Evolutionary conservation across 2,329 filamentous ascomycete species (phyloP).

Genomic region (Colletotrichum liriopes): DNA sequence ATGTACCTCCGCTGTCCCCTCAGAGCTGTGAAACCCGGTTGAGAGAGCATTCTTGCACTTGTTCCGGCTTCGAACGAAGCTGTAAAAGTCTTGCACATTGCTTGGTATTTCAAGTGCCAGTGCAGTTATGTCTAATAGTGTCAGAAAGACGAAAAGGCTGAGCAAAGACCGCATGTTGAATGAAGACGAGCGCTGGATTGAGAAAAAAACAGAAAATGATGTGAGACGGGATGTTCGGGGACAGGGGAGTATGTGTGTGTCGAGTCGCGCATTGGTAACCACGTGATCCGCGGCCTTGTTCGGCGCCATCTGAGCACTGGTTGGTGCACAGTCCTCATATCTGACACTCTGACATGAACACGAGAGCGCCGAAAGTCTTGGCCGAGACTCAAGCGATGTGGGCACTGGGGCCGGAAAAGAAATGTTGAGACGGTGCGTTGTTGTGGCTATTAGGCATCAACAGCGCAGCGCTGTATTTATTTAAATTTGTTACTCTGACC

Average conservation of each 20-base stretch:
- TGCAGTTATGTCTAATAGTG: not conserved
- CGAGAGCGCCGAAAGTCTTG: conserved; percentile 25
- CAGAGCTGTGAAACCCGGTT: conserved; percentile 58
- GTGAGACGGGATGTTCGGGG: conserved; percentile 28
- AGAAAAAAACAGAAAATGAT: conserved; percentile 11
- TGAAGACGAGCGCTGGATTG: not conserved
- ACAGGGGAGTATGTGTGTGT: not conserved
- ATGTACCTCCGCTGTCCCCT: conserved; percentile 55
- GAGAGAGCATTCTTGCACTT: conserved; percentile 57
- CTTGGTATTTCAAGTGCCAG: conserved; percentile 55
- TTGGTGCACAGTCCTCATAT: conserved; percentile 30
- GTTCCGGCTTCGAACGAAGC: conserved; percentile 55
- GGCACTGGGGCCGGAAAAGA: conserved; percentile 10
- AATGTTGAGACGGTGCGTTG: conserved; percentile 3
- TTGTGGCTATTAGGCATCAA: not conserved
- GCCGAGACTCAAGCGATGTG: conserved; percentile 11
- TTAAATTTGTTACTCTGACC: not conserved
- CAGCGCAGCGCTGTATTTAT: not conserved
- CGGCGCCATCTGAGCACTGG: conserved; percentile 5
- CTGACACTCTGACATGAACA: conserved; percentile 25
- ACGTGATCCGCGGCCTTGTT: conserved; percentile 24
- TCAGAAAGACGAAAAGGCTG: not conserved
- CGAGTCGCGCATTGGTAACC: conserved; percentile 26
- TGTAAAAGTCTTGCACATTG: conserved; percentile 59
- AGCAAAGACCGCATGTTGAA: conserved; percentile 8